These are phyloP conservation scores for Chloranthus sessilifolius DNA, from an alignment of 164 flowering plant genomes.

Conservation along the genomic window DNA sequence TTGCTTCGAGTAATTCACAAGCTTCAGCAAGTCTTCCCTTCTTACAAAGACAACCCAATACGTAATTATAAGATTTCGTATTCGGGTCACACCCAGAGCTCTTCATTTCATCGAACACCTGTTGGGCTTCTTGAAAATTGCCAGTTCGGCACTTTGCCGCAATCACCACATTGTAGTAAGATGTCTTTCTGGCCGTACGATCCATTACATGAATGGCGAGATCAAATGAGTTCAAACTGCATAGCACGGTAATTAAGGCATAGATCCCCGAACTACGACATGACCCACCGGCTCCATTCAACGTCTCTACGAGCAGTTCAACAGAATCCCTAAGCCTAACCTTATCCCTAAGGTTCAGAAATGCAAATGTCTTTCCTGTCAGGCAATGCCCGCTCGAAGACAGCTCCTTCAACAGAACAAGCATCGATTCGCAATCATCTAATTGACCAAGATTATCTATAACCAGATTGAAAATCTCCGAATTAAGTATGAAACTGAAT, in stretches of 20 bases:
- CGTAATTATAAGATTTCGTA: conserved; percentile 36
- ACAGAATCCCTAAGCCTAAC: conserved; percentile 18
- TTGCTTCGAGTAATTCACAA: conserved; percentile 28
- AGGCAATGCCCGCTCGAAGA: conserved; percentile 26
- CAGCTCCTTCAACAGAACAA: conserved; percentile 31
- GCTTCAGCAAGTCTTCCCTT: conserved; percentile 34
- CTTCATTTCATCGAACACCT: conserved; percentile 41
- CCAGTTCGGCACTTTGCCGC: conserved; percentile 37
- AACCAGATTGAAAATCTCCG: conserved; percentile 40
- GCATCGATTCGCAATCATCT: conserved; percentile 41
- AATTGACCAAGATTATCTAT: conserved; percentile 46
- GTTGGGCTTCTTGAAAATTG: conserved; percentile 30
- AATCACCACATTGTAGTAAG: conserved; percentile 46
- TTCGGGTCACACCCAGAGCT: conserved; percentile 31
- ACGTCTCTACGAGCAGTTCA: conserved; percentile 22
- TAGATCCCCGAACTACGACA: conserved; percentile 41
- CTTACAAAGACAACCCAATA: conserved; percentile 50
- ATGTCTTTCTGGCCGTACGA: conserved; percentile 34
- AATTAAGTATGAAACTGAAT: conserved; percentile 14
- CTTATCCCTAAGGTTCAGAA: conserved; percentile 18
- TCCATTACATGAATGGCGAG: conserved; percentile 50
- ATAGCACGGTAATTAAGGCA: conserved; percentile 47
- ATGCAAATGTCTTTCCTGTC: conserved; percentile 43
- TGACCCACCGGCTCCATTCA: conserved; percentile 45
- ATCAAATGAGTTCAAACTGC: conserved; percentile 29